These are phyloP conservation scores for Paramyrothecium sp. DNA, from an alignment of 2,329 filamentous ascomycete genomes.

Conservation along the genomic window DNA sequence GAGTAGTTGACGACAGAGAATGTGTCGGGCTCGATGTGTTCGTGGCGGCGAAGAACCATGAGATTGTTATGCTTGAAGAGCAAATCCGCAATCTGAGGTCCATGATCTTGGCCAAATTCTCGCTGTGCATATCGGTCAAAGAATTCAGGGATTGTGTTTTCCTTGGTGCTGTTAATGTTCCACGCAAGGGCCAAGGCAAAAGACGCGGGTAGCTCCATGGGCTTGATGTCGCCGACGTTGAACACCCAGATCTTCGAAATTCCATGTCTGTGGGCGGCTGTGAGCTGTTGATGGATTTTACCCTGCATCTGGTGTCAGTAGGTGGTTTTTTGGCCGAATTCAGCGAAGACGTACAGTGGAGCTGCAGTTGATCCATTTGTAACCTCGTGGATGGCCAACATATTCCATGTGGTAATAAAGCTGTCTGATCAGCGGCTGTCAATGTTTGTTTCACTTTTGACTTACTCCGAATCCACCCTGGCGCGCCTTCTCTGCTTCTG, in stretches of 20 bases:
- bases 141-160: constrained; percentile 36
- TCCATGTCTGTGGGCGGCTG: constrained; percentile 45
- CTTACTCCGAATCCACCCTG: constrained; percentile 55
- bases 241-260: constrained; percentile 60
- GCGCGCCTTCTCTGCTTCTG: constrained; percentile 48
- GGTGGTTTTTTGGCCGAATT: accelerated
- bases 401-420: constrained; percentile 59
- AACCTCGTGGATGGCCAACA: constrained; percentile 58
- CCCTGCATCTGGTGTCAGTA: constrained; percentile 23
- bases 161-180: constrained; percentile 46
- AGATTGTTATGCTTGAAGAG: constrained; percentile 47
- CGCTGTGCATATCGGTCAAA: constrained; percentile 43
- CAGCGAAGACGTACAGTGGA: constrained; percentile 37
- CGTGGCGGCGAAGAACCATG: constrained; percentile 52
- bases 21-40: constrained; percentile 53
- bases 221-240: constrained; percentile 62
- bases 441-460: constrained; percentile 8
- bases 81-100: constrained; percentile 42
- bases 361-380: constrained; percentile 63
- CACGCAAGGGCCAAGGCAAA: constrained; percentile 58
- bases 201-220: constrained; percentile 52
- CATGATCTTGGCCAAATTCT: constrained; percentile 44
- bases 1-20: constrained; percentile 58
- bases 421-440: constrained; percentile 17
- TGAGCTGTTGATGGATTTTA: constrained; percentile 48